A percentile compares a stretch with the other conserved stretches of the same genome.
Evolutionary conservation across 192 early-diverging fungal species (phyloP).

Genomic region (Gonapodya prolifera): DNA sequence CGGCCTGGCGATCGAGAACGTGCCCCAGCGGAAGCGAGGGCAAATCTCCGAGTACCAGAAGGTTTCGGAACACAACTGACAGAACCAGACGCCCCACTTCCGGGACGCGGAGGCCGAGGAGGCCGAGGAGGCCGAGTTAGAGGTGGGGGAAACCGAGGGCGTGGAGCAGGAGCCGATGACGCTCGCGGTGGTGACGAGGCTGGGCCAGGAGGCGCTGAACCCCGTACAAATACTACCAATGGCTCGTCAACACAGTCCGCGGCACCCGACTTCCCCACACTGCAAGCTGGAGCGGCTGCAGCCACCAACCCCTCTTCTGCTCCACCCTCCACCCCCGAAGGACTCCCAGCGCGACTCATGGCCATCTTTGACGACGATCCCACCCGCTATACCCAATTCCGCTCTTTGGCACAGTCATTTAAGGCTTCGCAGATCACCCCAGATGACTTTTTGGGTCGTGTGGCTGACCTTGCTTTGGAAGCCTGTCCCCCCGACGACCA

Average conservation of each 20-base stretch:
- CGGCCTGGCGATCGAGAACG: not conserved
- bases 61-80: slow-evolving; percentile 10
- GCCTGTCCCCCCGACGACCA: slow-evolving; percentile 8
- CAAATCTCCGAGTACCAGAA: slow-evolving; percentile 6
- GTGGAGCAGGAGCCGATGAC: not conserved
- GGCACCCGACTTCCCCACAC: not conserved
- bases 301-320: slow-evolving; percentile 6
- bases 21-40: not conserved
- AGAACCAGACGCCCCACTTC: not conserved
- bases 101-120: not conserved
- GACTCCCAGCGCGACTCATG: slow-evolving; percentile 19
- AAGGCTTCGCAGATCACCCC: slow-evolving; percentile 13
- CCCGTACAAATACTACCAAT: not conserved
- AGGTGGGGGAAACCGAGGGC: not conserved
- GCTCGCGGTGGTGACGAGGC: not conserved
- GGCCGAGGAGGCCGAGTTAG: not conserved
- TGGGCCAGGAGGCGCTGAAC: not conserved
- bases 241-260: not conserved
- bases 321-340: slow-evolving; percentile 10
- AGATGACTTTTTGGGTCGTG: slow-evolving; percentile 20
- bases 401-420: slow-evolving; percentile 22
- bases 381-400: slow-evolving; percentile 24
- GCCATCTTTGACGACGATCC: slow-evolving; percentile 22
- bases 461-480: slow-evolving; percentile 15
- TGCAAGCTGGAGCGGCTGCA: slow-evolving; percentile 6